Conservation (phyloP, 192 early-diverging fungal genomes). For the Coemansia sp. region DNA sequence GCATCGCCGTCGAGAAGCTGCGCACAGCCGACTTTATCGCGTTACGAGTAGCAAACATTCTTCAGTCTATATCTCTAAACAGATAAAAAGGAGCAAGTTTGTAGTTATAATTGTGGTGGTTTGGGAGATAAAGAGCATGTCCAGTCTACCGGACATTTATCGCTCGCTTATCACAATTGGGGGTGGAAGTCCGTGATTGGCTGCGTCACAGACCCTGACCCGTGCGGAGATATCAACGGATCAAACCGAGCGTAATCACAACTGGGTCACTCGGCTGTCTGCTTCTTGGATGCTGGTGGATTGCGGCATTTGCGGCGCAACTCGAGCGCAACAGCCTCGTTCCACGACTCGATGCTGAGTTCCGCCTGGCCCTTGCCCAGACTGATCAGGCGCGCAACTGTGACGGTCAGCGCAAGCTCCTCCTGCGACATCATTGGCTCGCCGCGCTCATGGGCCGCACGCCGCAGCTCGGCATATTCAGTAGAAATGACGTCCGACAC, state of each 20-base stretch:
- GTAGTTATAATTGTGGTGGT: no score
- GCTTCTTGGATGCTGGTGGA: not conserved
- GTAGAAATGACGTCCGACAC: constrained; percentile 62
- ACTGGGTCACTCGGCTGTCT: not conserved
- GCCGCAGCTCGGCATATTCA: constrained; percentile 44
- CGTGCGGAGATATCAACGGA: no score
- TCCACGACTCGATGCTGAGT: constrained; percentile 45
- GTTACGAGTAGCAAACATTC: constrained; percentile 55
- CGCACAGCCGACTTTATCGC: constrained; percentile 45
- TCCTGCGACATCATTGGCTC: constrained; percentile 48
- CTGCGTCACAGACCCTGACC: not conserved
- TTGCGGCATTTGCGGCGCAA: not conserved
- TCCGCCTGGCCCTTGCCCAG: constrained; percentile 42
- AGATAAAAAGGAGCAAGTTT: not conserved
- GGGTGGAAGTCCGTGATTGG: constrained; percentile 25
- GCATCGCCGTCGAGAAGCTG: constrained; percentile 53
- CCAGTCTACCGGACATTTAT: no score
- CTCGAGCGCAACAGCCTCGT: constrained; percentile 43
- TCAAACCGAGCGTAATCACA: not conserved
- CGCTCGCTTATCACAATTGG: constrained; percentile 4
- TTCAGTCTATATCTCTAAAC: constrained; percentile 7
- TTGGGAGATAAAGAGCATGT: no score
- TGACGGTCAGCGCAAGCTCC: constrained; percentile 42
- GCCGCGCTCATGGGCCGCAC: constrained; percentile 34
- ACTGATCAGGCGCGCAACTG: constrained; percentile 49